Conservation (phyloP, 352 stramenopile species). For the Halophytophthora polymorphica region DNA sequence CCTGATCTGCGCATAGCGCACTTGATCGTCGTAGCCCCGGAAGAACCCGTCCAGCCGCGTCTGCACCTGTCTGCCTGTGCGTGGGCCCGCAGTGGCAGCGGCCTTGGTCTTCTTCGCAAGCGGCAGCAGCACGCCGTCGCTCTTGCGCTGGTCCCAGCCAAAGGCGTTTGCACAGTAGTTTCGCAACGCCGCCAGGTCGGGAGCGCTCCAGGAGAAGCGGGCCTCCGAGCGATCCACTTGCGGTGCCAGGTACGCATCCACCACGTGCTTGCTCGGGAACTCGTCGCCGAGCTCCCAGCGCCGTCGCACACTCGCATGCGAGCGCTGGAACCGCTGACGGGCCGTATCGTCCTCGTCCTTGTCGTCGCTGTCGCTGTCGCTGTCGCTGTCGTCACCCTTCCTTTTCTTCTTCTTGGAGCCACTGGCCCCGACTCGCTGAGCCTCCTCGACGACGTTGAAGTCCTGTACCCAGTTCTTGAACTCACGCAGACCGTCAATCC, state of each 20-base stretch:
- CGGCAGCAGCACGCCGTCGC: slow-evolving; percentile 86
- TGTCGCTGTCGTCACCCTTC: slow-evolving; percentile 20
- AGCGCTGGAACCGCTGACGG: slow-evolving; percentile 87
- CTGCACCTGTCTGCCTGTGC: slow-evolving; percentile 51
- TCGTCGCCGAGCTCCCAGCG: slow-evolving; percentile 92
- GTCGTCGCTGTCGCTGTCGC: too few relatives aligned
- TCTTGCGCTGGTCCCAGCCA: slow-evolving; percentile 92
- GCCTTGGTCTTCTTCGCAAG: slow-evolving; percentile 66
- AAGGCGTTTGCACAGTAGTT: slow-evolving; percentile 88
- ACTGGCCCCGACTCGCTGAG: slow-evolving; percentile 25
- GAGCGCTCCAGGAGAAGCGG: slow-evolving; percentile 92
- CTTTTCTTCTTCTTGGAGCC: slow-evolving; percentile 46
- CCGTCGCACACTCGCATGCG: slow-evolving; percentile 86
- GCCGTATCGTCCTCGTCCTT: slow-evolving; percentile 38
- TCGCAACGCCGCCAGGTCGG: slow-evolving; percentile 85
- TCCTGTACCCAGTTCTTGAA: slow-evolving; percentile 70
- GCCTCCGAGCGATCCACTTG: slow-evolving; percentile 80
- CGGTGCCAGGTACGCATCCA: slow-evolving; percentile 93
- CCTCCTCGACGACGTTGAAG: slow-evolving; percentile 62
- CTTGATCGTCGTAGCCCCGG: slow-evolving; percentile 94
- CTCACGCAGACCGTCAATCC: slow-evolving; percentile 85
- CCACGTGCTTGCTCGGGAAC: slow-evolving; percentile 92
- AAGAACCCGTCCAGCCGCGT: slow-evolving; percentile 95
- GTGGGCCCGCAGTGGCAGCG: slow-evolving; percentile 13
- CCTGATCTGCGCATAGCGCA: slow-evolving; percentile 92